Evolutionary conservation across 805 yeast genomes (phyloP), one percentile per base, ranked within the genome.

Genomic region (Yamadazyma akitaensis): DNA sequence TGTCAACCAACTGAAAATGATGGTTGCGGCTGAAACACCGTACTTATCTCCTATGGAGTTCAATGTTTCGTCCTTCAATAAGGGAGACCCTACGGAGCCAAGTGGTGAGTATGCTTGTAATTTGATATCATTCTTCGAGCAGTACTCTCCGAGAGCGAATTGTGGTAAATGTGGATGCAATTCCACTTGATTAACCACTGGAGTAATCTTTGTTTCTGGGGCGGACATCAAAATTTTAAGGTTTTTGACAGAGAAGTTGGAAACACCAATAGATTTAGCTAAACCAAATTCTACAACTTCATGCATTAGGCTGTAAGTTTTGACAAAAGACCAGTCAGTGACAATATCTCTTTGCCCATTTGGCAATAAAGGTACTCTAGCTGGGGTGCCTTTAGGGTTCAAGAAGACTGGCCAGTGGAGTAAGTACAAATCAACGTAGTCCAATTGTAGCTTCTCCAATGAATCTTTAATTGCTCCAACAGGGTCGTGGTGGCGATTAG

Each of bases 81-180:
- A 53, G 12, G 85, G 83, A 9, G 83, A 75, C 47, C 73, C 77
- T 6, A 69, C 64, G 26, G 84, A 75, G 8, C 90, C 92, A 54
- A 88, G 71, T 21, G 96, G 94, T 26, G 88, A 82, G 67, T 86
- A 88, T 9, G 95, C 95, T 62, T 84, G 84, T 45, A 84, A 62
- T 17, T 49, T 31, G 38, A 58, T 57, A 32, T 43, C 56, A 21
- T 58, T 47, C 33, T 50, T 40, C 43, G 51, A 30, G 71, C 61
- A 49, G 84, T 82, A 50, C 73, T 79, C 87, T 48, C 84, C 71
- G 51, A 75, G 75, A 40, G 91, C 89, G 28, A 48, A 50, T 52
- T 60, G 57, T 18, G 63, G 66, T 35, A 60, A 58, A 51, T 60
- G 60, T 33, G 66, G 68, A 64, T 88, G 95, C 33, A 81, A 66